phyloP scores from a whole-genome alignment of 148 eudicot species.

The Rhododendron molle region DNA sequence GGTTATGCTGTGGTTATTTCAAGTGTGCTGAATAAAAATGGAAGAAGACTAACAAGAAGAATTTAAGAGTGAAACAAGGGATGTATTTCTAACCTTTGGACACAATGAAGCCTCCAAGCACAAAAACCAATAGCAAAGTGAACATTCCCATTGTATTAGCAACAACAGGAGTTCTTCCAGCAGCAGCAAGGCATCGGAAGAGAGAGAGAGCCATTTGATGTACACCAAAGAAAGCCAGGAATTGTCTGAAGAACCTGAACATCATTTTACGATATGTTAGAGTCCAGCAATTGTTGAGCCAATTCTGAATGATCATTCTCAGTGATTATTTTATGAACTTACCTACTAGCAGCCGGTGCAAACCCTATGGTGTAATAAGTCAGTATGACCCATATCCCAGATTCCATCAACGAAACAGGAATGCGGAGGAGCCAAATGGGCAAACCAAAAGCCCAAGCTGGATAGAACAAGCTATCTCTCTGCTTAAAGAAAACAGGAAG shows the following conservation, averaged over 20 bases:
- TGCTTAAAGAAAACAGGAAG: slow-evolving; percentile 41
- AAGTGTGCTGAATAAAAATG: neutral
- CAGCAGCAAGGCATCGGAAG: slow-evolving; percentile 9
- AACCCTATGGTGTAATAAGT: slow-evolving; percentile 45
- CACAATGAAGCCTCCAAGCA: slow-evolving; percentile 13
- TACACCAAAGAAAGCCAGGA: slow-evolving; percentile 3
- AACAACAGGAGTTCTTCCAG: neutral
- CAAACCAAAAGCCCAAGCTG: slow-evolving; percentile 44
- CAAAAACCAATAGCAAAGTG: slow-evolving; percentile 10
- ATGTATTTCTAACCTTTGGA: slow-evolving; percentile 20
- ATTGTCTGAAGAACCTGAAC: slow-evolving; percentile 12
- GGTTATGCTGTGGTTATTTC: neutral
- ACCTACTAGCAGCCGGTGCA: slow-evolving; percentile 30
- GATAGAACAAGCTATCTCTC: slow-evolving; percentile 35
- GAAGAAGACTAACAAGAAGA: neutral
- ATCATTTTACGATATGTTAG: neutral
- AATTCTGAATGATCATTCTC: neutral
- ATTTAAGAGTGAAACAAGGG: neutral
- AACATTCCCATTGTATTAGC: slow-evolving; percentile 4
- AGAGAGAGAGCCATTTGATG: slow-evolving; percentile 16
- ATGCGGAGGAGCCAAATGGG: slow-evolving; percentile 39
- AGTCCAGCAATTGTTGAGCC: neutral
- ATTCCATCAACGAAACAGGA: slow-evolving; percentile 32
- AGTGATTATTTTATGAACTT: neutral
- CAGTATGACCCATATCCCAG: slow-evolving; percentile 32